Percentiles rank a stretch among this genome's conserved stretches.
Evolutionary conservation across 441 rosid genomes (phyloP).

Genomic region (Francoa sonchifolia): DNA sequence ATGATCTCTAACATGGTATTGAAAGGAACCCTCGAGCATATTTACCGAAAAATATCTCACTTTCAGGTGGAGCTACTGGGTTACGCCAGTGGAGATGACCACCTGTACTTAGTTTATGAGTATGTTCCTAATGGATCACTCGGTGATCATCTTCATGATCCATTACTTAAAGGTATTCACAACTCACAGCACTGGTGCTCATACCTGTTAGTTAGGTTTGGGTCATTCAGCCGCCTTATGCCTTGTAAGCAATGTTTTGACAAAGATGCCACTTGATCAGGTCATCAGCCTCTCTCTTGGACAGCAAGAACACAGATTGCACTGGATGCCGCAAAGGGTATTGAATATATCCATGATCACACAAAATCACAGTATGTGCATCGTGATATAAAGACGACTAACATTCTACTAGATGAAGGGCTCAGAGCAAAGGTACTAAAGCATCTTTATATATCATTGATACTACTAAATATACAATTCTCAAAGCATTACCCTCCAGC

Average conservation of each 20-base stretch:
- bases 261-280: conserved; percentile 17
- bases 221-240: no score
- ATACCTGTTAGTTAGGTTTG: no score
- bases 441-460: no score
- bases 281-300: conserved; percentile 56
- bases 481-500: no score
- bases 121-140: conserved; percentile 46
- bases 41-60: neutral
- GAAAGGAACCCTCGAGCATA: neutral
- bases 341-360: conserved; percentile 64
- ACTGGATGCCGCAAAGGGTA: conserved; percentile 48
- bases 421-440: conserved; percentile 47
- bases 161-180: conserved; percentile 34
- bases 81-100: conserved; percentile 48
- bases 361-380: conserved; percentile 55
- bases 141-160: conserved; percentile 53
- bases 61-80: conserved; percentile 56
- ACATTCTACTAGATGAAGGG: conserved; percentile 45
- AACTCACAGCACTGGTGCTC: no score
- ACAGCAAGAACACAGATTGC: conserved; percentile 57
- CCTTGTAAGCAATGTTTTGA: no score
- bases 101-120: conserved; percentile 56
- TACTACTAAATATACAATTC: no score
- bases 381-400: conserved; percentile 50
- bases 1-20: neutral